Evolutionary conservation across 257 asterid species (phyloP), one percentile per base, ranked within the genome.

Genomic region (Apocynum venetum): DNA sequence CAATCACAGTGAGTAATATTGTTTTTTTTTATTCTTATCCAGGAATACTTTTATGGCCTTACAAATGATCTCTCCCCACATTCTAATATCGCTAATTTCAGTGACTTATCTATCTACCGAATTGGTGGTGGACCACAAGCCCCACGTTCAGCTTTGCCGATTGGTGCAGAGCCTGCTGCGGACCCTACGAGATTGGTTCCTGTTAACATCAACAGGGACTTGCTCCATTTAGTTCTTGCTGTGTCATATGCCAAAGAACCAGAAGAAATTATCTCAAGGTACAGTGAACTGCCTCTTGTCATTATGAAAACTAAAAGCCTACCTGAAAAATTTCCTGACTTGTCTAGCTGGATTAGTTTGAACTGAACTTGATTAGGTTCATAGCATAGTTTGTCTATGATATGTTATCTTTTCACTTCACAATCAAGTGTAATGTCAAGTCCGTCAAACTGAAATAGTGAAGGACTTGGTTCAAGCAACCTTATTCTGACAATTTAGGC

Each of bases 91-190:
- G 96, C 85, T 63, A 90, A 80, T 82, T 93, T 91, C 85, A 87
- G 87, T 74, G 97, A 96, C 77, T 80, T 96, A 81, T 85, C 84
- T 80, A 86, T 93, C 69, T 96, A 88, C 77, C 92, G 96, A 76
- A 72, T 93, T 11, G 99, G 98, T 31, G 98, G 99, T 59, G 98
- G 99, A 31, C 99, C 98, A 60, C 95, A 86, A 81, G 99, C 98
- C 78, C 98, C 99, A 61, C 97, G 97, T 63, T 96, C 99, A 78
- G 99, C 99, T 88, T 86, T 96, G 78, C 99, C 99, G 4, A 91
- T 84, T 78, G 99, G 99, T 17, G 97, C 99, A 46, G 98, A 93
- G 81, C 99, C 99, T 3, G 85, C 89, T 53, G 92, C 98, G 4
- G 96, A 96, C 68, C 99, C 97, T 65, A 87, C 91, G 51, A 87